phyloP scores from a whole-genome alignment of 1,139 yeast species.

The Yamadazyma atlantica region DNA sequence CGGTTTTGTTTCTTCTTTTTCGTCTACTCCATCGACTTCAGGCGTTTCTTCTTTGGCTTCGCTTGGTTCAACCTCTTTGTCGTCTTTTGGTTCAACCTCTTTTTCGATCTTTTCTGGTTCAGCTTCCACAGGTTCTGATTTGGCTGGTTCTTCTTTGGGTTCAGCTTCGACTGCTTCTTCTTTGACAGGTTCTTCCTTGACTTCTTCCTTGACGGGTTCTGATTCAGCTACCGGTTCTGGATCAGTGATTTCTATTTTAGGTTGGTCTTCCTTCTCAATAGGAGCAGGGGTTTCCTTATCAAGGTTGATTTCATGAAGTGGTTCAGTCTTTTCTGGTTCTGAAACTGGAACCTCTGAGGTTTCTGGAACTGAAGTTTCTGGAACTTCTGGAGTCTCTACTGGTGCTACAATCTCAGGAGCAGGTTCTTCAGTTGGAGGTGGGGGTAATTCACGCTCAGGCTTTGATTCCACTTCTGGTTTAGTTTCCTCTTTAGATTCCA shows the following conservation, averaged over 20 bases:
- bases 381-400: too few species aligned
- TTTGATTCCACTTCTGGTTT: neutral
- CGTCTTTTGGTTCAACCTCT: too few species aligned
- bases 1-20: slow-evolving; percentile 7
- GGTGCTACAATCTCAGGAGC: too few species aligned
- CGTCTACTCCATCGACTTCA: slow-evolving; percentile 6
- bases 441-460: slow-evolving; percentile 9
- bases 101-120: too few species aligned
- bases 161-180: slow-evolving; percentile 5
- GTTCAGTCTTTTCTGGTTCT: slow-evolving; percentile 3
- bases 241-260: too few species aligned
- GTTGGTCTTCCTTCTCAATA: too few species aligned
- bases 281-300: too few species aligned
- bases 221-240: slow-evolving; percentile 10
- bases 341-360: too few species aligned
- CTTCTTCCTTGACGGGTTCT: slow-evolving; percentile 14
- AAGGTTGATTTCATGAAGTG: slow-evolving; percentile 9
- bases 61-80: neutral
- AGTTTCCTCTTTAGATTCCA: too few species aligned
- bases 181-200: slow-evolving; percentile 6
- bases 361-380: too few species aligned
- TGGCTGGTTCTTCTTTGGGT: slow-evolving; percentile 7
- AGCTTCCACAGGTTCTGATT: too few species aligned
- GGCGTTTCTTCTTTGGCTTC: slow-evolving; percentile 3
- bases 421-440: slow-evolving; percentile 5